Percentiles rank a stretch among this genome's conserved stretches.
phyloP scores from a whole-genome alignment of 2,329 filamentous ascomycete species.

The Beauveria sp. region DNA sequence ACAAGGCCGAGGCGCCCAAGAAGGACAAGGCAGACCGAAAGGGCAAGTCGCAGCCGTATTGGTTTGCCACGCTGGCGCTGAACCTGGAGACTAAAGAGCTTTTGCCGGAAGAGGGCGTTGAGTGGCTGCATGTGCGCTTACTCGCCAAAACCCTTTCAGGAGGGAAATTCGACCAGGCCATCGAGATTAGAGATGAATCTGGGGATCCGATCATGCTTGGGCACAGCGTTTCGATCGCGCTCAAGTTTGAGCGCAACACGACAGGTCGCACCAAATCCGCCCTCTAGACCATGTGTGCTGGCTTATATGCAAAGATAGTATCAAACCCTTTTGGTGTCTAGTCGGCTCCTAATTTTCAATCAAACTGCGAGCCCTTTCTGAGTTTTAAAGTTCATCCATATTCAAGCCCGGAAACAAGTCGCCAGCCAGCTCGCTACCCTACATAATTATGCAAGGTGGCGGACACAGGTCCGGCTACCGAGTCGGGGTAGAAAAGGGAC shows the following conservation, averaged over 20 bases:
- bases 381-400: too few relatives aligned
- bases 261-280: background rate
- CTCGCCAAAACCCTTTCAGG: conserved; percentile 59
- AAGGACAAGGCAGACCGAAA: conserved; percentile 11
- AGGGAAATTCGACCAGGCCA: conserved; percentile 64
- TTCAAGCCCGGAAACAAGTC: too few relatives aligned
- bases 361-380: too few relatives aligned
- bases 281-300: background rate
- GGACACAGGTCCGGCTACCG: too few relatives aligned
- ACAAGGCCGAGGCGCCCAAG: background rate
- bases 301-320: background rate
- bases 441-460: too few relatives aligned
- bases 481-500: too few relatives aligned
- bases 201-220: conserved; percentile 16
- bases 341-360: too few relatives aligned
- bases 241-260: conserved; percentile 13
- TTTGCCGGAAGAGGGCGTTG: conserved; percentile 56
- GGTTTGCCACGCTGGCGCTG: conserved; percentile 65
- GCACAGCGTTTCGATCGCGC: conserved; percentile 5
- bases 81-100: conserved; percentile 67
- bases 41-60: conserved; percentile 31
- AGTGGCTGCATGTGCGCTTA: conserved; percentile 62
- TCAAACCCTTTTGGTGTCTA: background rate
- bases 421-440: too few relatives aligned
- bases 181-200: conserved; percentile 49